Percentiles rank a stretch among this genome's conserved stretches.
These are phyloP conservation scores for Taxawa tesnikishii DNA, from an alignment of 2,329 filamentous ascomycete genomes.

Conservation along the genomic window DNA sequence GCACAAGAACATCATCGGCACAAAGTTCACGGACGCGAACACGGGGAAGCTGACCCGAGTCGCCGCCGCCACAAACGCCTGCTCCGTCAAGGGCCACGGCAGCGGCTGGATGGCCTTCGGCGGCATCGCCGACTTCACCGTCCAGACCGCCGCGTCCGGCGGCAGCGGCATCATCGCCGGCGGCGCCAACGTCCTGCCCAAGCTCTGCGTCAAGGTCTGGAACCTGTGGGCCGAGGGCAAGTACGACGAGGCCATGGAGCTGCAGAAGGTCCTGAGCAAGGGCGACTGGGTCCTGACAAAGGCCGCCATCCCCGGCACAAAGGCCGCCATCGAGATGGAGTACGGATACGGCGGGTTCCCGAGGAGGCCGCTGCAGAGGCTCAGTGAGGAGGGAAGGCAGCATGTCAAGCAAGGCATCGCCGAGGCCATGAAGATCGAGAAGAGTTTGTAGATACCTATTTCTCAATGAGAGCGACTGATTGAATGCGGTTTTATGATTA, in stretches of 20 bases:
- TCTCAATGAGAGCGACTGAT: neutral
- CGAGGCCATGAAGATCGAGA: conserved; percentile 17
- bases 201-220: conserved; percentile 68
- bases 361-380: conserved; percentile 56
- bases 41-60: conserved; percentile 82
- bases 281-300: conserved; percentile 78
- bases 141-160: conserved; percentile 67
- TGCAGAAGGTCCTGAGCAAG: conserved; percentile 67
- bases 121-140: conserved; percentile 77
- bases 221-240: conserved; percentile 62
- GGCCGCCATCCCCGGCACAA: conserved; percentile 74
- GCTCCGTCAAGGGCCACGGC: conserved; percentile 43
- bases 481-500: neutral
- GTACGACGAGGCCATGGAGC: conserved; percentile 58
- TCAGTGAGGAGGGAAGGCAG: conserved; percentile 38
- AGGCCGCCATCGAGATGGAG: conserved; percentile 67
- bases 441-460: conserved; percentile 16
- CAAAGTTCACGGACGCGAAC: conserved; percentile 87
- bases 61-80: conserved; percentile 57
- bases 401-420: conserved; percentile 17
- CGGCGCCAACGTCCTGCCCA: conserved; percentile 74
- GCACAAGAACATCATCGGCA: conserved; percentile 61
- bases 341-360: conserved; percentile 73
- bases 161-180: conserved; percentile 79
- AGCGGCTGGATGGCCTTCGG: conserved; percentile 70